Conservation (phyloP, 2,329 filamentous ascomycete species). For the Colletotrichum sp. region DNA sequence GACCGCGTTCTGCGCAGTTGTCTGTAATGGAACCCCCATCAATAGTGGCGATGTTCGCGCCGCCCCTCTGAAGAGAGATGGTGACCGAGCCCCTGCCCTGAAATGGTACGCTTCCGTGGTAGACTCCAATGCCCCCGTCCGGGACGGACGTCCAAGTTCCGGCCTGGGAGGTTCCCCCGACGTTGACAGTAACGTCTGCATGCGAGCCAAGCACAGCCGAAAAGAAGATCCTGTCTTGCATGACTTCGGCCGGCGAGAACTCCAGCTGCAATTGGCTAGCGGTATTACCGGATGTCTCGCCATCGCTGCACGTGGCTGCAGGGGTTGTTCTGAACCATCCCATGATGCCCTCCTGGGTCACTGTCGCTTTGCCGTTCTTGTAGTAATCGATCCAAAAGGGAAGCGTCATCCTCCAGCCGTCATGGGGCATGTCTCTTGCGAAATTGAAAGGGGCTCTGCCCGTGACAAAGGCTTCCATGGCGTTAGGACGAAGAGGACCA, state of each 20-base stretch:
- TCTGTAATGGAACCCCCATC: background rate
- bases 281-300: slow-evolving; percentile 33
- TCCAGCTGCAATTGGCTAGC: slow-evolving; percentile 27
- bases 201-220: slow-evolving; percentile 25
- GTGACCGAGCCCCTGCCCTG: slow-evolving; percentile 23
- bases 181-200: slow-evolving; percentile 25
- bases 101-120: slow-evolving; percentile 29
- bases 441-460: slow-evolving; percentile 48
- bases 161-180: slow-evolving; percentile 23
- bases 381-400: slow-evolving; percentile 55
- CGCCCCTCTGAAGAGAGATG: slow-evolving; percentile 31
- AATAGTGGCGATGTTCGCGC: background rate
- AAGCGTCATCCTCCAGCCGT: slow-evolving; percentile 50
- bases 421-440: slow-evolving; percentile 51
- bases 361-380: slow-evolving; percentile 42
- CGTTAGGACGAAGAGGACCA: slow-evolving; percentile 46
- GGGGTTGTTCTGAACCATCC: slow-evolving; percentile 35
- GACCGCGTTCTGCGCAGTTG: background rate
- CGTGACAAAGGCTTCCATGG: background rate
- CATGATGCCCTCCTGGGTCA: slow-evolving; percentile 28
- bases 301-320: slow-evolving; percentile 25
- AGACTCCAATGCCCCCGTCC: slow-evolving; percentile 26
- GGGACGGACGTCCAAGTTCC: background rate
- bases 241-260: slow-evolving; percentile 12
- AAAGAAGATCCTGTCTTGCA: slow-evolving; percentile 26